Evolutionary conservation across 2,329 filamentous ascomycete genomes (phyloP).

Genomic region (Arthrocladium fulminans): DNA sequence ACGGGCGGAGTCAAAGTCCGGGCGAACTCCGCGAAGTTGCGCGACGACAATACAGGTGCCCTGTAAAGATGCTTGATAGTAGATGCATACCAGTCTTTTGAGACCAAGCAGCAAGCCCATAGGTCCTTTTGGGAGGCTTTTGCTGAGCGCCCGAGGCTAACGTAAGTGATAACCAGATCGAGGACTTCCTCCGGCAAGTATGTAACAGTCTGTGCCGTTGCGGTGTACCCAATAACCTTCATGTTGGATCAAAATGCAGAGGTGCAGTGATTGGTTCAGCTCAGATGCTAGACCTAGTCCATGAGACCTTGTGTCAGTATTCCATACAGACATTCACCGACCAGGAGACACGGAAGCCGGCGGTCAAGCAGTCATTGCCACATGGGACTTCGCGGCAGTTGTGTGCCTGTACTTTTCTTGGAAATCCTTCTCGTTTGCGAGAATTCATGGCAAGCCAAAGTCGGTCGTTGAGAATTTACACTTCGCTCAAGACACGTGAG

Average conservation of each 20-base stretch:
- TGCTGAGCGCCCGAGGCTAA: conserved; percentile 7
- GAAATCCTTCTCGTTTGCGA: no score
- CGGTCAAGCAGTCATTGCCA: no score
- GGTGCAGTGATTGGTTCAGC: no score
- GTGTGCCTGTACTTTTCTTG: no score
- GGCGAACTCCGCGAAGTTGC: conserved; percentile 47
- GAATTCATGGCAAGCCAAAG: no score
- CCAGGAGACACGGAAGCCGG: no score
- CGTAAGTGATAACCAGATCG: conserved; percentile 9
- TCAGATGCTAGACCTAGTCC: background rate
- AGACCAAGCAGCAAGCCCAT: conserved; percentile 44
- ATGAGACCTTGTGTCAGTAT: no score
- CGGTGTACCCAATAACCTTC: conserved; percentile 3
- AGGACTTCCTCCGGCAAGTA: conserved; percentile 19
- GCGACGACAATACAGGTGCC: conserved; percentile 41
- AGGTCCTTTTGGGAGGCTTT: conserved; percentile 37
- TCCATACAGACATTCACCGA: no score
- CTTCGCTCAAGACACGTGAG: no score
- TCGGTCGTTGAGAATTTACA: no score
- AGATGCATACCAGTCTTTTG: conserved; percentile 49
- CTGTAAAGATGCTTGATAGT: conserved; percentile 46
- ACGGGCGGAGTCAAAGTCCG: conserved; percentile 46
- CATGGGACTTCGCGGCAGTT: no score
- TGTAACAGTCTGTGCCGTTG: conserved; percentile 1
- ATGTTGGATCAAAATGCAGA: no score